phyloP scores from a whole-genome alignment of 495 filamentous ascomycete genomes.

The Talaromyces thailandensis region DNA sequence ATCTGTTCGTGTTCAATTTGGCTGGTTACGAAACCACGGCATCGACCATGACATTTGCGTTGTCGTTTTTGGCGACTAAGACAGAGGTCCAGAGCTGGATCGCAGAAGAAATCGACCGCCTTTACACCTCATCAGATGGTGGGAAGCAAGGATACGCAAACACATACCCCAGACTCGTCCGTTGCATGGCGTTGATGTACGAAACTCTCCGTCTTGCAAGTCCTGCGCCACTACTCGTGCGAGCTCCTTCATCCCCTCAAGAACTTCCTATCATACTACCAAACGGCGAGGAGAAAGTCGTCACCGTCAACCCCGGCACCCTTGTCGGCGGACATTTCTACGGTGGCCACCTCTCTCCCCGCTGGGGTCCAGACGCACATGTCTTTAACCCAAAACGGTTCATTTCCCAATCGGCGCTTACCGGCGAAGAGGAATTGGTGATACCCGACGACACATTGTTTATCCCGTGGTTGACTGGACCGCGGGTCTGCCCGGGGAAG shows the following conservation, averaged over 20 bases:
- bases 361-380: slow-evolving; percentile 29
- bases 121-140: neutral
- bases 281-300: neutral
- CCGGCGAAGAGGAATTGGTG: too few relatives aligned
- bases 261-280: neutral
- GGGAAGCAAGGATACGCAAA: neutral
- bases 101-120: neutral
- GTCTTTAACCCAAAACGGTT: slow-evolving; percentile 22
- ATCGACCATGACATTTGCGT: slow-evolving; percentile 27
- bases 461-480: slow-evolving; percentile 66
- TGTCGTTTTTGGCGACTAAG: neutral
- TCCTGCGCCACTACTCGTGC: neutral
- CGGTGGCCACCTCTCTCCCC: neutral
- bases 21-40: slow-evolving; percentile 45
- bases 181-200: neutral
- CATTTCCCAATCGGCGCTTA: slow-evolving; percentile 10
- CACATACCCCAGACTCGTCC: neutral
- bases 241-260: neutral
- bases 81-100: neutral
- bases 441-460: slow-evolving; percentile 37
- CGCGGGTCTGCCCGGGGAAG: slow-evolving; percentile 60
- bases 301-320: neutral
- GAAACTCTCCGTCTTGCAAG: neutral
- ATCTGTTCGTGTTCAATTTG: slow-evolving; percentile 41
- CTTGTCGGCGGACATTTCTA: neutral